Evolutionary conservation across 2,329 filamentous ascomycete species (phyloP), one percentile per base, ranked within the genome.

Genomic region (Fusarium aywerte): DNA sequence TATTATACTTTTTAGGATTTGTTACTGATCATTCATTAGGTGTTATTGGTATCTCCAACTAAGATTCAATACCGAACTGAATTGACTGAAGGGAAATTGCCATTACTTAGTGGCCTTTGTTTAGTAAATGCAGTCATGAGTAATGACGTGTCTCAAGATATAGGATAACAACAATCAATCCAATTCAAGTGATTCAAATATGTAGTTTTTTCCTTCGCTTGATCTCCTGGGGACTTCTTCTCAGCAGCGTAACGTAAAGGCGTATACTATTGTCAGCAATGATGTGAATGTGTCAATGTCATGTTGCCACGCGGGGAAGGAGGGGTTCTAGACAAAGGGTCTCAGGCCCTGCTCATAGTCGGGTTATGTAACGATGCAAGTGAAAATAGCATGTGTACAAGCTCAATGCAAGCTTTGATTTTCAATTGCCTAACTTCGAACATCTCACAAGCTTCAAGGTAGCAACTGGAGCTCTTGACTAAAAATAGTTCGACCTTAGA

Each of bases 1-100:
- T 9, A 35, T 29, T 15, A 31, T 38, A 10, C 13, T 21, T 36
- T 6, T 4, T 7, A 4, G 13, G 7, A 18, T n/a, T 42, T 18
- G 44, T 61, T 62, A 67, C 63, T 68, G 58, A 72, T 25, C 20
- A 5, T 7, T 47, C 8, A 48, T 21, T 40, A 91, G 90, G 90
- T 85, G 93, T 97, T 78, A 97, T 97, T 80, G 93, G 93, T 74
- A 96, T 97, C 83, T 89, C 92, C 77, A 83, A 85, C 78, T 93
- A 92, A 84, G 32, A 78, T 54, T 33, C 42, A 56, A 48, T 35
- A 8, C n/a, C 32, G 15, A 29, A 57, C 33, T 65, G 39, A 38
- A 50, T 56, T 63, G 53, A 44, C 43, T 18, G 23, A 59, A 60
- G 25, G 27, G 32, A 45, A 33, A 18, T 38, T 39, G 25, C 25